Evolutionary conservation across 768 basidiomycete genomes (phyloP), one percentile per base, ranked within the genome.

Genomic region (Baorangia bicolor): DNA sequence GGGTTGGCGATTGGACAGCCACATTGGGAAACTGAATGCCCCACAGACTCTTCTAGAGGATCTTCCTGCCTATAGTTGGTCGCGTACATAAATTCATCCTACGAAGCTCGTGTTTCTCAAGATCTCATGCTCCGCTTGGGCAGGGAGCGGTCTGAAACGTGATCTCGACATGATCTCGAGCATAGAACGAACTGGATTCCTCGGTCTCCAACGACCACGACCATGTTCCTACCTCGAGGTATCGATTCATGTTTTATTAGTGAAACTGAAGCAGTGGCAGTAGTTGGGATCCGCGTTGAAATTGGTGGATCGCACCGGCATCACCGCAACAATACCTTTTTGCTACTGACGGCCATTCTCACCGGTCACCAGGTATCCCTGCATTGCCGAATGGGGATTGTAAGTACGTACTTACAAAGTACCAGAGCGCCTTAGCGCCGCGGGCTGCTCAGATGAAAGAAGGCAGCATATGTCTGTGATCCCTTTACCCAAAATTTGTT

Each of bases 1-100:
- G 79, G 74, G 76, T 0, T 88, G 87, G 87, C 75, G 78, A 58
- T 75, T 86, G 18, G 85, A 88, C 48, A 78, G 80, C 0, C 81
- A 86, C 63, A 77, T 87, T n/a, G 84, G 85, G 12, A 70, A 68
- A 33, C 64, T 83, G 60, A 55, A 65, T 9, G 75, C 42, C 20
- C 55, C 56, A 2, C 30, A 14, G n/a, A 18, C 11, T 13, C 9
- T 34, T 16, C 51, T 49, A 3, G 82, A 84, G 14, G 79, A 80
- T 34, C 69, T 86, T 13, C 82, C 82, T 11, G 28, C 46, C 5
- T 64, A 67, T 37, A 61, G 33, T 9, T n/a, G n/a, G n/a, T n/a
- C n/a, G n/a, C n/a, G n/a, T n/a, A n/a, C n/a, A n/a, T n/a, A n/a
- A n/a, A n/a, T n/a, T n/a, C n/a, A n/a, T n/a, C n/a, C n/a, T n/a